Percentiles rank a stretch among this genome's conserved stretches.
Evolutionary conservation across 129 eudicot species (phyloP).

Genomic region (Chrysanthemum lavandulifolium): DNA sequence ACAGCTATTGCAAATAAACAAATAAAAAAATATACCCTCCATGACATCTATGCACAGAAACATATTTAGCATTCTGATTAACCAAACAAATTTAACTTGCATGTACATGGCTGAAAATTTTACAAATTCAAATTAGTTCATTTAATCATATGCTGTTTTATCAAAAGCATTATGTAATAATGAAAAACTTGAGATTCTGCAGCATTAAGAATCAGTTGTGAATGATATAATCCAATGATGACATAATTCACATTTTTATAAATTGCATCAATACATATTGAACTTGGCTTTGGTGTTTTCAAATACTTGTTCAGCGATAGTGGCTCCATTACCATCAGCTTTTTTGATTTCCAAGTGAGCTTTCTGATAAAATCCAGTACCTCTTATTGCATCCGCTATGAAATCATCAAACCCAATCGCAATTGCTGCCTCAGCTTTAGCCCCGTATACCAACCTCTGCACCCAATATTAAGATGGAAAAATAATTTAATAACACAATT

Average conservation of each 20-base stretch:
- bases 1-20: neutral
- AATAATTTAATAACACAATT: neutral
- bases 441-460: constrained; percentile 86
- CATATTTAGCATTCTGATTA: neutral
- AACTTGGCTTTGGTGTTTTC: constrained; percentile 75
- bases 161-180: neutral
- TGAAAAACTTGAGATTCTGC: neutral
- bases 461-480: neutral
- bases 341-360: constrained; percentile 62
- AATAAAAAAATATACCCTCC: neutral
- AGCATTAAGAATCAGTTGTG: neutral
- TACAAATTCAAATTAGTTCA: neutral
- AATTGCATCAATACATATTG: constrained; percentile 12
- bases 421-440: constrained; percentile 81
- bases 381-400: constrained; percentile 83
- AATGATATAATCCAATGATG: constrained; percentile 9
- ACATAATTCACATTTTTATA: neutral
- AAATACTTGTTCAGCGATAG: constrained; percentile 73
- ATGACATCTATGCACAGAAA: constrained; percentile 5
- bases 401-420: constrained; percentile 75
- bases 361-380: constrained; percentile 75
- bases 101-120: neutral
- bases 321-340: constrained; percentile 69
- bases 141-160: constrained; percentile 3
- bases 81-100: neutral